These are phyloP conservation scores for Rhododendron kiyosumense DNA, from an alignment of 148 eudicot genomes.

Conservation along the genomic window DNA sequence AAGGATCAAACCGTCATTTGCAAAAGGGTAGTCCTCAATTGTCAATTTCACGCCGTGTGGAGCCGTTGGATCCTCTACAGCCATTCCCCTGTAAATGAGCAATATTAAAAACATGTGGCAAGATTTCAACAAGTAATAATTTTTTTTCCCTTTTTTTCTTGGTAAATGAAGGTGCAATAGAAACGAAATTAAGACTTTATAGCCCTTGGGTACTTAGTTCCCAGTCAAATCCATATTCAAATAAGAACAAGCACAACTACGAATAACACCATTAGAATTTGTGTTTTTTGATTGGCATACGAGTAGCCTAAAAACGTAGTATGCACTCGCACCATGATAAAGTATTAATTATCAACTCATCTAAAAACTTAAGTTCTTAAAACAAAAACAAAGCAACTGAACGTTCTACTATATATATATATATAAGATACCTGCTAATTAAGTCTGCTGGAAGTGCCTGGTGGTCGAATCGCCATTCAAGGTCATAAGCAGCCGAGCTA, in stretches of 20 bases:
- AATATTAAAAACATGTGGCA: too few relatives aligned
- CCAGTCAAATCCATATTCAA: too few relatives aligned
- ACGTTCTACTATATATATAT: not conserved
- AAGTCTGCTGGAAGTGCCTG: constrained; percentile 72
- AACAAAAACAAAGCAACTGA: not conserved
- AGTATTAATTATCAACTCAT: too few relatives aligned
- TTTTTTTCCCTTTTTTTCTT: too few relatives aligned
- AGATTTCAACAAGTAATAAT: too few relatives aligned
- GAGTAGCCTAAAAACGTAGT: too few relatives aligned
- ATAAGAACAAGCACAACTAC: constrained; percentile 4
- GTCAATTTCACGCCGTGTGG: constrained; percentile 66
- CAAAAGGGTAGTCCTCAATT: constrained; percentile 73
- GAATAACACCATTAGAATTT: too few relatives aligned
- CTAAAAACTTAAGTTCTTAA: not conserved
- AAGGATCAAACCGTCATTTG: constrained; percentile 62
- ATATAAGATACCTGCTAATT: constrained; percentile 43
- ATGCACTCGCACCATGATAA: not conserved
- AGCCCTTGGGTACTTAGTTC: too few relatives aligned
- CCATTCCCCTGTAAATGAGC: constrained; percentile 48
- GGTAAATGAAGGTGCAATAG: too few relatives aligned
- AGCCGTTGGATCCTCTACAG: constrained; percentile 52
- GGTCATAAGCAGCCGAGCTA: constrained; percentile 60
- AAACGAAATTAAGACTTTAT: too few relatives aligned
- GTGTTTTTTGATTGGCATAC: too few relatives aligned
- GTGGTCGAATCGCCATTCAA: constrained; percentile 65